Evolutionary conservation across 2,329 filamentous ascomycete genomes (phyloP).

Genomic region (Alternaria triticimaculans): DNA sequence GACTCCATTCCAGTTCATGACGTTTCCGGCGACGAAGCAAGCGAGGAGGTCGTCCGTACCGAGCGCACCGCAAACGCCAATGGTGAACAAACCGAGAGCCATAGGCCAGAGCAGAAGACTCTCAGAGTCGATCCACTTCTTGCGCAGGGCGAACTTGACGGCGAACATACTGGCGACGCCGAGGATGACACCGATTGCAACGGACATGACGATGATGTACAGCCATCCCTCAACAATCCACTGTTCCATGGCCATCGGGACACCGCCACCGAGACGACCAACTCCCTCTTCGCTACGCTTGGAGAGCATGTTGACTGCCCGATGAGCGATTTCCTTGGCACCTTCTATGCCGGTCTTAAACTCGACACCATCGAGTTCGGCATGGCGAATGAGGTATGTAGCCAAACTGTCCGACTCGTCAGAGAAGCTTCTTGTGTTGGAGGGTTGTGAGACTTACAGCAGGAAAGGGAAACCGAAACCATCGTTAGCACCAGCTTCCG

Average conservation of each 20-base stretch:
- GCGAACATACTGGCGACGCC: slow-evolving; percentile 58
- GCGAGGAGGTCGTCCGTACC: slow-evolving; percentile 67
- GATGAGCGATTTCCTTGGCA: background rate
- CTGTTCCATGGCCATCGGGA: slow-evolving; percentile 59
- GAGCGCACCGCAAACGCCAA: slow-evolving; percentile 62
- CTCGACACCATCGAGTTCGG: slow-evolving; percentile 43
- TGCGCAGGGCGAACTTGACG: slow-evolving; percentile 49
- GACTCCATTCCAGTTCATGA: slow-evolving; percentile 68
- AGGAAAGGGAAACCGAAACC: slow-evolving; percentile 69
- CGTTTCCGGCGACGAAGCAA: slow-evolving; percentile 66
- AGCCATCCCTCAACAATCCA: slow-evolving; percentile 68
- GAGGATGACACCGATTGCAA: slow-evolving; percentile 59
- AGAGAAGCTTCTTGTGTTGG: background rate
- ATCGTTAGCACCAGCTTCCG: slow-evolving; percentile 68
- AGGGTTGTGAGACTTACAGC: slow-evolving; percentile 20
- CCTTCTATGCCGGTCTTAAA: slow-evolving; percentile 25
- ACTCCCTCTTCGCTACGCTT: slow-evolving; percentile 45
- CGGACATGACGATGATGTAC: slow-evolving; percentile 64
- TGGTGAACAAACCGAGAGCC: slow-evolving; percentile 60
- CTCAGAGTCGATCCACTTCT: slow-evolving; percentile 60
- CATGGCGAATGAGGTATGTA: slow-evolving; percentile 63
- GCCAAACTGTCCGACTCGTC: slow-evolving; percentile 50
- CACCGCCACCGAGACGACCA: slow-evolving; percentile 60
- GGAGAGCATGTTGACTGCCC: slow-evolving; percentile 2
- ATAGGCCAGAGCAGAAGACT: slow-evolving; percentile 60